These are phyloP conservation scores for Hypomontagnella submonticulosa DNA, from an alignment of 495 filamentous ascomycete species.

Conservation along the genomic window DNA sequence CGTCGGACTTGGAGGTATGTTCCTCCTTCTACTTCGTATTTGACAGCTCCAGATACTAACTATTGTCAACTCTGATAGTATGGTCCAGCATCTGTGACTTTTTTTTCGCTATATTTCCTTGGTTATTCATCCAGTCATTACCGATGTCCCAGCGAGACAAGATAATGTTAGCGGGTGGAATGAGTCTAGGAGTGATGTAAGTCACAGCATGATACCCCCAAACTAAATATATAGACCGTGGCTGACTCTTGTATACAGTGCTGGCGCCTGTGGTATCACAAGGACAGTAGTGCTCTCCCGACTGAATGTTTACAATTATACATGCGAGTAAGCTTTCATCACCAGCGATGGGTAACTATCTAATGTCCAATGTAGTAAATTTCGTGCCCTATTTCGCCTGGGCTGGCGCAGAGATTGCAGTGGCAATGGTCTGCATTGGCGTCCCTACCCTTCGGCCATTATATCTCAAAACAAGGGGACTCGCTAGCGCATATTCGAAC, in stretches of 20 bases:
- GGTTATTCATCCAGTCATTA: slow-evolving; percentile 55
- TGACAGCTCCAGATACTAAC: slow-evolving; percentile 2
- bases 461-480: slow-evolving; percentile 47
- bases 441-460: slow-evolving; percentile 53
- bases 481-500: slow-evolving; percentile 36
- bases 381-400: slow-evolving; percentile 55
- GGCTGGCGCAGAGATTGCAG: slow-evolving; percentile 55
- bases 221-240: neutral
- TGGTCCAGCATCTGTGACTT: slow-evolving; percentile 58
- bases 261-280: slow-evolving; percentile 55
- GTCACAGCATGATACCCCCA: slow-evolving; percentile 11
- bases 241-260: slow-evolving; percentile 43
- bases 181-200: slow-evolving; percentile 58
- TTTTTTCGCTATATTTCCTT: slow-evolving; percentile 58
- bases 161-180: slow-evolving; percentile 53
- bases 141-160: slow-evolving; percentile 57
- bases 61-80: slow-evolving; percentile 35
- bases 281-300: slow-evolving; percentile 51
- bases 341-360: neutral
- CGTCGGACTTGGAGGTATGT: slow-evolving; percentile 50
- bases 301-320: slow-evolving; percentile 52
- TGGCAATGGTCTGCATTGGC: slow-evolving; percentile 54
- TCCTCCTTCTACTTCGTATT: neutral
- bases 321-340: slow-evolving; percentile 36
- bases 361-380: slow-evolving; percentile 41